Evolutionary conservation across 176 grass and related monocot genomes (phyloP).

Genomic region (Panicum miliaceum): DNA sequence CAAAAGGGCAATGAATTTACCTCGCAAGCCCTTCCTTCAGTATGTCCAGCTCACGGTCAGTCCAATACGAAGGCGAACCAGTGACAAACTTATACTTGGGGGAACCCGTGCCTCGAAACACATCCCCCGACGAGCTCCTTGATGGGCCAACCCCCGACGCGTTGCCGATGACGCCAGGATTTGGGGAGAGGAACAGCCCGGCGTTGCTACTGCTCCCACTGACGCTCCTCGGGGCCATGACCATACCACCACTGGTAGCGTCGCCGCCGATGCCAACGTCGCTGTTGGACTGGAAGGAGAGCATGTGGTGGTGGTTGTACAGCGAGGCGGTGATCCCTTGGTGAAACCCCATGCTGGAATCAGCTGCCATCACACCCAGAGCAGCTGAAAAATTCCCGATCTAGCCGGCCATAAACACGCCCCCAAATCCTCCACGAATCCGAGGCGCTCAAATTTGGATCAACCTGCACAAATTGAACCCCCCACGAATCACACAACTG

Average conservation of each 20-base stretch:
- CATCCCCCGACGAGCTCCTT: slow-evolving; percentile 62
- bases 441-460: slow-evolving; percentile 36
- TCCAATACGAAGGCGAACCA: slow-evolving; percentile 65
- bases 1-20: slow-evolving; percentile 36
- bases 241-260: slow-evolving; percentile 42
- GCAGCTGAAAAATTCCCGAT: slow-evolving; percentile 40
- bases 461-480: slow-evolving; percentile 52
- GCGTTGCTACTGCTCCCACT: slow-evolving; percentile 49
- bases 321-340: slow-evolving; percentile 66
- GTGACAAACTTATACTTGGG: slow-evolving; percentile 74
- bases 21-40: slow-evolving; percentile 76
- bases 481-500: not conserved
- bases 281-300: slow-evolving; percentile 87
- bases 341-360: slow-evolving; percentile 87
- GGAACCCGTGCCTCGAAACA: slow-evolving; percentile 24
- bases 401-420: slow-evolving; percentile 29
- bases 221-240: slow-evolving; percentile 37
- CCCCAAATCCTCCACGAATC: slow-evolving; percentile 13
- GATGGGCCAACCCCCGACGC: slow-evolving; percentile 49
- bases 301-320: slow-evolving; percentile 78
- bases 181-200: slow-evolving; percentile 51
- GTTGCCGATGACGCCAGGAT: slow-evolving; percentile 45
- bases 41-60: slow-evolving; percentile 58
- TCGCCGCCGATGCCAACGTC: slow-evolving; percentile 17
- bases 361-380: slow-evolving; percentile 63